These are phyloP conservation scores for Dipodascus albidus DNA, from an alignment of 805 yeast genomes.

Conservation along the genomic window DNA sequence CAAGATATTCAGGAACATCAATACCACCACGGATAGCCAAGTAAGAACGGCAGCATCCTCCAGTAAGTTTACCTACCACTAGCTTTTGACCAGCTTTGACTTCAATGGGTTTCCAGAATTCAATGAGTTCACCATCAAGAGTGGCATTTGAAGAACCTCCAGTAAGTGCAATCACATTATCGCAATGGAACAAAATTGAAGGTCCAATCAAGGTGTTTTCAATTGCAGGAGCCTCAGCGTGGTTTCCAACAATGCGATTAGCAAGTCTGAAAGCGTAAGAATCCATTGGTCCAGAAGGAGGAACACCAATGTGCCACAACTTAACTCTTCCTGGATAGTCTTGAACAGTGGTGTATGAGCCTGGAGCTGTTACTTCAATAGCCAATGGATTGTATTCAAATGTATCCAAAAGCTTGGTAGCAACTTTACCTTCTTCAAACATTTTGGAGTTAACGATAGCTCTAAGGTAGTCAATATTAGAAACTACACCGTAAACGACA, in stretches of 20 bases:
- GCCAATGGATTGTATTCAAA: constrained; percentile 74
- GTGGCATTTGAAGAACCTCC: constrained; percentile 72
- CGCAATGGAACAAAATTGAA: constrained; percentile 70
- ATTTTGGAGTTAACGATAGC: constrained; percentile 72
- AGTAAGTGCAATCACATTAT: constrained; percentile 65
- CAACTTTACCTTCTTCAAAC: constrained; percentile 76
- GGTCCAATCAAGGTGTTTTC: constrained; percentile 89
- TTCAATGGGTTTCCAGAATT: constrained; percentile 62
- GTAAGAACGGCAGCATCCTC: constrained; percentile 77
- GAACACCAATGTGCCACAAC: constrained; percentile 88
- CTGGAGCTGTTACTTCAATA: constrained; percentile 76
- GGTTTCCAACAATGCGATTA: constrained; percentile 84
- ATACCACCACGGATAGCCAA: constrained; percentile 86
- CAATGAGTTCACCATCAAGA: constrained; percentile 45
- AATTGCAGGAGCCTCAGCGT: constrained; percentile 70
- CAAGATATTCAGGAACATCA: constrained; percentile 87
- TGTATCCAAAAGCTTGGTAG: constrained; percentile 78
- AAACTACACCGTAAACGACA: constrained; percentile 74
- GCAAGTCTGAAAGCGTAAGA: constrained; percentile 81
- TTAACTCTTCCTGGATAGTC: constrained; percentile 88
- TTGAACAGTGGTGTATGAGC: constrained; percentile 93
- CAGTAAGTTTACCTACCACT: constrained; percentile 63
- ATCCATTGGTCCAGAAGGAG: constrained; percentile 99
- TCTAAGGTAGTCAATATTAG: constrained; percentile 83
- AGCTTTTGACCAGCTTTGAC: constrained; percentile 68